These are phyloP conservation scores for Podospora tetraspora DNA, from an alignment of 495 filamentous ascomycete genomes.

Conservation along the genomic window DNA sequence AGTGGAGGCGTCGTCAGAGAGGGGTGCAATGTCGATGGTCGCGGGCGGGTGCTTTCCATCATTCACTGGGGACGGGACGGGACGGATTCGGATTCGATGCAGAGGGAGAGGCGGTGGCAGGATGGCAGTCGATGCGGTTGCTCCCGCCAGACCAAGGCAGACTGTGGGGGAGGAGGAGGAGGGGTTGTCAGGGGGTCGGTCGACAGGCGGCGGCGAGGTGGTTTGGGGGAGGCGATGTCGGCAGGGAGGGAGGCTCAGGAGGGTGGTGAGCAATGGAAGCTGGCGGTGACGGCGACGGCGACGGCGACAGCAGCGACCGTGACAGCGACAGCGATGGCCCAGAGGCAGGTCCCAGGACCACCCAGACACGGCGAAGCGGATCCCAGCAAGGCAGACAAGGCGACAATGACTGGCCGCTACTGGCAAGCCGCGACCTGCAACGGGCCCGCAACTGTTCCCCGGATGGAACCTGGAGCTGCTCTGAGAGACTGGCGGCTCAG, in stretches of 20 bases:
- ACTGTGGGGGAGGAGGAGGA: slow-evolving; percentile 4
- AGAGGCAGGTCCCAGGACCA: too few relatives aligned
- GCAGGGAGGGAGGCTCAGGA: slow-evolving; percentile 1
- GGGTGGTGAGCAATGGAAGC: background rate
- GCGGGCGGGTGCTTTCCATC: slow-evolving; percentile 26
- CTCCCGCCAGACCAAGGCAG: slow-evolving; percentile 17
- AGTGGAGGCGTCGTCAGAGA: slow-evolving; percentile 6
- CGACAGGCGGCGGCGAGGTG: background rate
- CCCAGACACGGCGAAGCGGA: background rate
- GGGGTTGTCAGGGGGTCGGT: too few relatives aligned
- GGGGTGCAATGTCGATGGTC: slow-evolving; percentile 14
- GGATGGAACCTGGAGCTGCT: slow-evolving; percentile 9
- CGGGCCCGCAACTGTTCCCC: slow-evolving; percentile 1
- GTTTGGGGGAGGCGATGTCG: slow-evolving; percentile 3
- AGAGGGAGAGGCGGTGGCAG: background rate
- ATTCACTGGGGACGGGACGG: slow-evolving; percentile 5
- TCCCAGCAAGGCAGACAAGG: slow-evolving; percentile 24
- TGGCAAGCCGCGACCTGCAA: too few relatives aligned
- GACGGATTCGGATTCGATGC: too few relatives aligned
- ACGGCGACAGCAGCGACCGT: background rate
- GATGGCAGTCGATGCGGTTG: background rate
- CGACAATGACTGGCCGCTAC: background rate
- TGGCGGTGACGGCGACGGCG: slow-evolving; percentile 21
- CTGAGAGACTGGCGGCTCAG: slow-evolving; percentile 18
- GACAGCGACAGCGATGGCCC: too few relatives aligned